Base-by-base conservation (phyloP, 768 basidiomycete genomes). In the Galerina sulciceps region DNA sequence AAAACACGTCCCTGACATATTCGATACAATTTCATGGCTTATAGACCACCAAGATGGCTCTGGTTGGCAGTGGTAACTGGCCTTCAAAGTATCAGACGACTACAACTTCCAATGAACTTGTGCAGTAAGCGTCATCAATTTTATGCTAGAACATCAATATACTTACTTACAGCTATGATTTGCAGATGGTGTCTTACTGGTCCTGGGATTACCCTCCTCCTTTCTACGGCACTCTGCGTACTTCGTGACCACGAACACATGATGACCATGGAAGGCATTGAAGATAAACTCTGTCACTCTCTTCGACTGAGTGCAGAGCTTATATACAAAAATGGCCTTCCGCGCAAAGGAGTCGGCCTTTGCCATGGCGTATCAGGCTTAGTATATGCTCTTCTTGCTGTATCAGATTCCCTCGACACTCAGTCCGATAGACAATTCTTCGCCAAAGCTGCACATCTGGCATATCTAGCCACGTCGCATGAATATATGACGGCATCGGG, bases 181-280 rank as follows among this genome's bases (percentile, higher is more conserved):
- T 14, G 11, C 57, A 84, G 85, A 58, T 85, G 84, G 85, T 86
- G 85, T 55, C 85, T 85, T 59, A 84, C 85, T 45, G 84, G 83
- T 14, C 70, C 85, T 0, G 84, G 81, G 3, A 73, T 83, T 23
- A 54, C 84, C 8, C 75, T 84, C 10, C 70, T 84, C 10, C 67
- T 87, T 10, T 77, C 80, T 1, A 81, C 77, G 1, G 63, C 79
- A 23, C 69, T 82, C 31, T 74, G 72, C 17, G 69, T 74, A 55
- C 61, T 70, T 2, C 58, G 64, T 14, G 51, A 43, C 20, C 62
- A 67, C 20, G 57, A 67, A 31, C 40, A 53, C 10, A 65, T 74
- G 14, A 44, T 63, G 4, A 48, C 76, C 55, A 48, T 68, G 14
- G 46, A 68, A 1, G 42, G 61, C 14, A 63, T 78, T 9, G 57